Evolutionary conservation across 768 basidiomycete species (phyloP).

Genomic region (Hysterangium stoloniferum): DNA sequence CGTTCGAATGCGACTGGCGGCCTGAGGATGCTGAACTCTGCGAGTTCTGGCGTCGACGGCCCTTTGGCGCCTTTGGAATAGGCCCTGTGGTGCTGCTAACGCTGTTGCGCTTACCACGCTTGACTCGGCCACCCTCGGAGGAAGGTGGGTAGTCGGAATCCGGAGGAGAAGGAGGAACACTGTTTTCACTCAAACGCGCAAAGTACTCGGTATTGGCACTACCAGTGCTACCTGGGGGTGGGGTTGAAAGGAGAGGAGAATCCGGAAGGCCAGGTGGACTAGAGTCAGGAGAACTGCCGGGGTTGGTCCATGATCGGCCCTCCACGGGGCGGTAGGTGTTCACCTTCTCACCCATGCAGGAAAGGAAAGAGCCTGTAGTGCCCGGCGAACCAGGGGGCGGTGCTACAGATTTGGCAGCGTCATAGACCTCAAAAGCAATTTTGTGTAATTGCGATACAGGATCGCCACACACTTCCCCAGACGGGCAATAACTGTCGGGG

Average conservation of each 20-base stretch:
- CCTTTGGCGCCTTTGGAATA: constrained; percentile 33
- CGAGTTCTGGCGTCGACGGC: constrained; percentile 67
- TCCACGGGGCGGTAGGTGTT: constrained; percentile 84
- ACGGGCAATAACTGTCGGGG: constrained; percentile 72
- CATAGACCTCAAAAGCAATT: constrained; percentile 88
- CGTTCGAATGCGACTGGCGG: constrained; percentile 51
- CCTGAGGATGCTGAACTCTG: constrained; percentile 53
- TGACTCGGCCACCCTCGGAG: constrained; percentile 80
- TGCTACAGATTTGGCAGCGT: constrained; percentile 48
- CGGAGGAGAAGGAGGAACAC: constrained; percentile 62
- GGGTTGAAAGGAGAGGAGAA: constrained; percentile 63
- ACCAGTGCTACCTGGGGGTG: constrained; percentile 30
- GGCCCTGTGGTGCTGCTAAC: constrained; percentile 61
- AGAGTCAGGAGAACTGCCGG: constrained; percentile 28
- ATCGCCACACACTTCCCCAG: constrained; percentile 87
- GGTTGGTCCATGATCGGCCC: constrained; percentile 68
- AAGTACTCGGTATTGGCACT: constrained; percentile 57
- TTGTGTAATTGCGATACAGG: constrained; percentile 95
- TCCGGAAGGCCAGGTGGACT: constrained; percentile 55
- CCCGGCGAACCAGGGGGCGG: constrained; percentile 77
- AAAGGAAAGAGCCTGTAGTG: constrained; percentile 72
- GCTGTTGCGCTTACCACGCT: constrained; percentile 62
- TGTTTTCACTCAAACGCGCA: constrained; percentile 41
- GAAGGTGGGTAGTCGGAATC: constrained; percentile 57
- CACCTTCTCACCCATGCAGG: constrained; percentile 90